These are phyloP conservation scores for Crepidotus variabilis DNA, from an alignment of 768 basidiomycete genomes.

Conservation along the genomic window DNA sequence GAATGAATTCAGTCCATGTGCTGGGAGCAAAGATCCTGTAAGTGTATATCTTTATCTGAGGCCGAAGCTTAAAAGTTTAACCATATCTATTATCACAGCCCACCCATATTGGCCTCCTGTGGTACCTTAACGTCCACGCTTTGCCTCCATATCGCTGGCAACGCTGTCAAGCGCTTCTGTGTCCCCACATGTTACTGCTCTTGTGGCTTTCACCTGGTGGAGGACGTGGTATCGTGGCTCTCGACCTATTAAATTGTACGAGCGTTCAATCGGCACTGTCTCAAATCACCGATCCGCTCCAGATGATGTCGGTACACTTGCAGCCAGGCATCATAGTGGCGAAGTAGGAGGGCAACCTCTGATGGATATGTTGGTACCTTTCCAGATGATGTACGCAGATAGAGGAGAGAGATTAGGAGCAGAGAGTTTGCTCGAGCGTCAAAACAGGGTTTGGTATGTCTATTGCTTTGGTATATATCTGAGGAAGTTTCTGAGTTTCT, in stretches of 20 bases:
- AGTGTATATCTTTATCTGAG: conserved; percentile 18
- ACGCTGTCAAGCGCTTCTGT: conserved; percentile 77
- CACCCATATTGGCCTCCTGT: conserved; percentile 77
- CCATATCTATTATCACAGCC: conserved; percentile 51
- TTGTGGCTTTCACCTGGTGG: conserved; percentile 87
- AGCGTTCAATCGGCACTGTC: conserved; percentile 82
- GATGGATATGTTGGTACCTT: conserved; percentile 79
- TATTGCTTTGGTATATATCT: conserved; percentile 9
- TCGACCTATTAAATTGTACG: conserved; percentile 84
- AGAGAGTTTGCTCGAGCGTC: conserved; percentile 83
- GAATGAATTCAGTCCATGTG: conserved; percentile 41
- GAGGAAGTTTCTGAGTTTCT: conserved; percentile 24
- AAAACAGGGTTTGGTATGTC: conserved; percentile 80
- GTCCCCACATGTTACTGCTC: conserved; percentile 78
- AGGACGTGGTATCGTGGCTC: conserved; percentile 78
- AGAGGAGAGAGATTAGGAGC: conserved; percentile 86
- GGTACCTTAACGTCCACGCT: conserved; percentile 92
- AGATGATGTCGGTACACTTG: conserved; percentile 85
- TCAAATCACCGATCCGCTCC: conserved; percentile 72
- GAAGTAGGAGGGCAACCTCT: conserved; percentile 44
- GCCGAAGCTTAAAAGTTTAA: conserved; percentile 7
- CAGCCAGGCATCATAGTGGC: conserved; percentile 62
- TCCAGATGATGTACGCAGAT: conserved; percentile 87
- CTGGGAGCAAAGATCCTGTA: conserved; percentile 47
- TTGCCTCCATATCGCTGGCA: conserved; percentile 75